phyloP scores from a whole-genome alignment of 495 filamentous ascomycete species.

The Tuber umbilicatum region DNA sequence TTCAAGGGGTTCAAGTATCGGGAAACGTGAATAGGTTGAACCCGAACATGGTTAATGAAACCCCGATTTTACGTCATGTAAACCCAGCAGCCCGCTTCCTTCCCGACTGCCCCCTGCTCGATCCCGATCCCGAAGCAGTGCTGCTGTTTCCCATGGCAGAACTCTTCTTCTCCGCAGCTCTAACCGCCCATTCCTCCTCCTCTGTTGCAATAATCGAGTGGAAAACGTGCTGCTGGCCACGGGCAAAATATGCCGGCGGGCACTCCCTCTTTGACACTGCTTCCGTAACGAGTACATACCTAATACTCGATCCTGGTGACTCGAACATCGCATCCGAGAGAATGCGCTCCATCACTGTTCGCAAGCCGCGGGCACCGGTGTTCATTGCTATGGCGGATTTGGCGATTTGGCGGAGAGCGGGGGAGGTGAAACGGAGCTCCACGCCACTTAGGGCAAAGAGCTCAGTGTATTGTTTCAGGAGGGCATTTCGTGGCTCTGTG shows the following conservation, averaged over 20 bases:
- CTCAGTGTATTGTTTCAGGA: slow-evolving; percentile 76
- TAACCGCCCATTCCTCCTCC: slow-evolving; percentile 57
- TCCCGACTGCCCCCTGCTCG: slow-evolving; percentile 30
- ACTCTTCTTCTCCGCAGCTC: slow-evolving; percentile 42
- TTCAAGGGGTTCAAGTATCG: background rate
- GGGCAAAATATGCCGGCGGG: slow-evolving; percentile 55
- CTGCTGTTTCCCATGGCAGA: slow-evolving; percentile 38
- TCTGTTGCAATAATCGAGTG: slow-evolving; percentile 55
- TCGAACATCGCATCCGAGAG: slow-evolving; percentile 89
- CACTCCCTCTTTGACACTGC: slow-evolving; percentile 60
- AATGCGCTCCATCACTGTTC: slow-evolving; percentile 83
- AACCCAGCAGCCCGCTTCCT: slow-evolving; percentile 29
- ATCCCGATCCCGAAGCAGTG: slow-evolving; percentile 22
- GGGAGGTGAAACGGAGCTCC: slow-evolving; percentile 73
- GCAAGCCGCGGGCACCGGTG: slow-evolving; percentile 78
- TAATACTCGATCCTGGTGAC: slow-evolving; percentile 62
- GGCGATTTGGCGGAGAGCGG: slow-evolving; percentile 71
- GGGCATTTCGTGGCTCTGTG: slow-evolving; percentile 81
- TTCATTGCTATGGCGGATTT: slow-evolving; percentile 65
- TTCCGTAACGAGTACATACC: slow-evolving; percentile 70
- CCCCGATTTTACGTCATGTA: slow-evolving; percentile 18
- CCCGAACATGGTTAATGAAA: background rate
- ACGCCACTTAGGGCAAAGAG: slow-evolving; percentile 78
- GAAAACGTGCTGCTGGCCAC: slow-evolving; percentile 57
- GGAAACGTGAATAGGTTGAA: background rate